Conservation (phyloP, 2,329 filamentous ascomycete species). For the Cladophialophora immunda region DNA sequence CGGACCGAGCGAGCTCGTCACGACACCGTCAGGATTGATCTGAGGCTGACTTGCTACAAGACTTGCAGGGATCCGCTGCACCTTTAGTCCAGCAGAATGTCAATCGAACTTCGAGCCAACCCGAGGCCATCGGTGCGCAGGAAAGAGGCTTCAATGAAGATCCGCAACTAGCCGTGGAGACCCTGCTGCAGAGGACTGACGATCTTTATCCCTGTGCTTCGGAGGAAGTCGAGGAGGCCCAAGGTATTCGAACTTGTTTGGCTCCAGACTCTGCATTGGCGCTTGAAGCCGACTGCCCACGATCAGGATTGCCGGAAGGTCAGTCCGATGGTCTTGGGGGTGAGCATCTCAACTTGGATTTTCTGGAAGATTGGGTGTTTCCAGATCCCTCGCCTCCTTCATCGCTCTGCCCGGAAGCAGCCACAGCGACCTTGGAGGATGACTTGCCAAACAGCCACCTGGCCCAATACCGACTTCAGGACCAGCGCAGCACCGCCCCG, state of each 20-base stretch:
- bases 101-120: neutral
- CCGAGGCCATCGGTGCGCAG: neutral
- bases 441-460: conserved; percentile 1
- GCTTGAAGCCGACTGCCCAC: neutral
- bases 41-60: neutral
- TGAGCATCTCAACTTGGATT: neutral
- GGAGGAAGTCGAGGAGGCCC: conserved; percentile 9
- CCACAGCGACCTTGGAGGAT: neutral
- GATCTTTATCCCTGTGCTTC: conserved; percentile 1
- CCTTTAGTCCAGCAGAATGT: neutral
- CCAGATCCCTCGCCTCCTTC: neutral
- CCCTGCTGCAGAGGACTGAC: neutral
- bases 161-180: neutral
- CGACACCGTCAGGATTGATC: neutral
- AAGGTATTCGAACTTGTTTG: neutral
- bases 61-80: neutral
- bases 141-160: neutral
- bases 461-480: neutral
- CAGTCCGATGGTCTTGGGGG: neutral
- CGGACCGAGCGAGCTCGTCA: neutral
- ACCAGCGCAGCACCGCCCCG: neutral
- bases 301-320: neutral
- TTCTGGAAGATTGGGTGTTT: conserved; percentile 6
- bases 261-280: neutral
- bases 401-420: neutral